Base-by-base conservation (phyloP, 2,329 filamentous ascomycete species). In the Nothomitra cinnamomea region DNA sequence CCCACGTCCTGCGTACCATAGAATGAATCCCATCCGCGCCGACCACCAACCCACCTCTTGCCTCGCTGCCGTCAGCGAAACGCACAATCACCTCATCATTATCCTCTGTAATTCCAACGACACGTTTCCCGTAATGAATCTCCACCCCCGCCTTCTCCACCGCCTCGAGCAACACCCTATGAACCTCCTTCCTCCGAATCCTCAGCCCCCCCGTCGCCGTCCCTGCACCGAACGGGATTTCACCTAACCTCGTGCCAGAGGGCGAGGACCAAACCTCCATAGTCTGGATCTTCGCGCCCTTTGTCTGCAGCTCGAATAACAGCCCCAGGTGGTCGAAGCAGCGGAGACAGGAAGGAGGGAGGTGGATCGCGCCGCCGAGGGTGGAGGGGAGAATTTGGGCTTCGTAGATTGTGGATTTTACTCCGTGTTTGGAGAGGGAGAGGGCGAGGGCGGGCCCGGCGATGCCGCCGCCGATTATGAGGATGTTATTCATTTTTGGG, bases 271-370 rank as follows among this genome's bases (percentile, higher is more conserved):
- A 48, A 4, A 61, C 63, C 22, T 62, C 60, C 22, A 63, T 60
- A n/a, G 61, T 58, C 22, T 63, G 60, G 25, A 63, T 59, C 53
- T 65, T 61, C 42, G 65, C 63, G 36, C 58, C 59, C 32, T 57
- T 42, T 3, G 32, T 25, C 38, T 55, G 53, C 43, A 59, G 54
- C 12, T 53, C 48, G 17, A 64, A 57, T 12, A 64, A 60, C 12
- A 70, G 62, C 24, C 67, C 67, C 5, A 74, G 60, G 17, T 63
- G 60, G 28, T 67, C 63, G 2, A 78, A 66, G 2, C 74, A 62
- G 1, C 69, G 65, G 3, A 73, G 62, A 8, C 70, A 69, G 54
- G 72, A 69, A 1, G 71, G 70, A 1, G 71, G 72, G n/a, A 73
- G 63, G 59, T 71, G 71, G 50, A 74, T 64, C 8, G 70, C 66